Conservation (phyloP, 371 early-diverging fungal genomes). For the Rhizomucor pusillus region DNA sequence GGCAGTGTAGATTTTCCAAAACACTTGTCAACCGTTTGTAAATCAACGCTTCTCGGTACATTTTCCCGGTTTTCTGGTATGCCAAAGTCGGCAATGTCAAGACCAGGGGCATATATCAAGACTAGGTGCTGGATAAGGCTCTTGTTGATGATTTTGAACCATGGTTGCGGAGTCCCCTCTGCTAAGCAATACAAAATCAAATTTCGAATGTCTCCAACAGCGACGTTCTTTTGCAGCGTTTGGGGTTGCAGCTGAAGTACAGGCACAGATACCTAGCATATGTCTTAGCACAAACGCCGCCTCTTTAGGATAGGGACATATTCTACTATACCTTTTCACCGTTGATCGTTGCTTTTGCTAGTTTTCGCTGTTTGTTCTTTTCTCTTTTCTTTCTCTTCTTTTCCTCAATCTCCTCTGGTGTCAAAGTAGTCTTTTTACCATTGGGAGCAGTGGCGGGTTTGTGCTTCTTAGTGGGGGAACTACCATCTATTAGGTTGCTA, state of each 20-base stretch:
- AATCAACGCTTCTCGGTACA: slow-evolving; percentile 13
- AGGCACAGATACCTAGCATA: slow-evolving; percentile 14
- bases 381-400: background rate
- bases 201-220: slow-evolving; percentile 28
- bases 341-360: slow-evolving; percentile 12
- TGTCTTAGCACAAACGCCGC: no score
- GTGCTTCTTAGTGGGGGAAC: background rate
- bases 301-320: no score
- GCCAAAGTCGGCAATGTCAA: slow-evolving; percentile 34
- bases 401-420: slow-evolving; percentile 9
- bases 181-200: slow-evolving; percentile 34
- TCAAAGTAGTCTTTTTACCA: background rate
- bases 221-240: slow-evolving; percentile 13
- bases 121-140: slow-evolving; percentile 24
- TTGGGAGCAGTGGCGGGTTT: background rate
- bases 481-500: background rate
- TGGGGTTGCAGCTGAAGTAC: slow-evolving; percentile 19
- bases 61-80: slow-evolving; percentile 7
- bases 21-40: slow-evolving; percentile 11
- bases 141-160: slow-evolving; percentile 27
- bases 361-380: slow-evolving; percentile 12
- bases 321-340: slow-evolving; percentile 16
- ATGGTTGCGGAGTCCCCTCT: slow-evolving; percentile 24
- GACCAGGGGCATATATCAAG: slow-evolving; percentile 33
- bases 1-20: slow-evolving; percentile 38